Evolutionary conservation across 2,329 filamentous ascomycete species (phyloP).

Genomic region (Penicillium italicum): DNA sequence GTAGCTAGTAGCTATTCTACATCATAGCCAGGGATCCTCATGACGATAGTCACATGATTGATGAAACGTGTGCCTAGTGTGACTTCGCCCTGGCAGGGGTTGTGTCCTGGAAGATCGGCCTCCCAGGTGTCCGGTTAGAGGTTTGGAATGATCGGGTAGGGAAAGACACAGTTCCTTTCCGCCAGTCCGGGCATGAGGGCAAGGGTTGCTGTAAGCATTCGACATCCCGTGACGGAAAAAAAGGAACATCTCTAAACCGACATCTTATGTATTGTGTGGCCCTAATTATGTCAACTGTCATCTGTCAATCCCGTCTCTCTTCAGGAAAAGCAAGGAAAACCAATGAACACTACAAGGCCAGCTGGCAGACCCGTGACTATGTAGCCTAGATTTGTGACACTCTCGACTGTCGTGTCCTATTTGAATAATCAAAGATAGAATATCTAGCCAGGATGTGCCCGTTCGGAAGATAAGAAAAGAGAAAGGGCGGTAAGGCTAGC

Average conservation of each 20-base stretch:
- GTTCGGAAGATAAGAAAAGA: conserved; percentile 19
- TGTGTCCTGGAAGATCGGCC: conserved; percentile 14
- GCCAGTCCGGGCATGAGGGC: conserved; percentile 9
- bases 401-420: conserved; percentile 18
- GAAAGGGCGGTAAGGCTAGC: conserved; percentile 19
- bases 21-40: neutral
- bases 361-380: conserved; percentile 25
- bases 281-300: conserved; percentile 4
- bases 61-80: conserved; percentile 27
- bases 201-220: conserved; percentile 1
- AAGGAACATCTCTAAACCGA: neutral
- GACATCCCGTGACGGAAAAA: neutral
- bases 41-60: conserved; percentile 30
- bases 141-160: conserved; percentile 11
- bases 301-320: conserved; percentile 1
- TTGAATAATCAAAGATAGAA: conserved; percentile 7
- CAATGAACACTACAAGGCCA: conserved; percentile 15
- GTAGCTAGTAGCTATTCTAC: neutral
- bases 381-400: conserved; percentile 20
- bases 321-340: conserved; percentile 1
- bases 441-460: conserved; percentile 18
- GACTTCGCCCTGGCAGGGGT: conserved; percentile 12
- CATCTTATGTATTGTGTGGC: neutral
- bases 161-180: conserved; percentile 2
- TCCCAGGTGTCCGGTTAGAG: conserved; percentile 14